Conservation (phyloP, 2,329 filamentous ascomycete species). For the Penicillium paneum region DNA sequence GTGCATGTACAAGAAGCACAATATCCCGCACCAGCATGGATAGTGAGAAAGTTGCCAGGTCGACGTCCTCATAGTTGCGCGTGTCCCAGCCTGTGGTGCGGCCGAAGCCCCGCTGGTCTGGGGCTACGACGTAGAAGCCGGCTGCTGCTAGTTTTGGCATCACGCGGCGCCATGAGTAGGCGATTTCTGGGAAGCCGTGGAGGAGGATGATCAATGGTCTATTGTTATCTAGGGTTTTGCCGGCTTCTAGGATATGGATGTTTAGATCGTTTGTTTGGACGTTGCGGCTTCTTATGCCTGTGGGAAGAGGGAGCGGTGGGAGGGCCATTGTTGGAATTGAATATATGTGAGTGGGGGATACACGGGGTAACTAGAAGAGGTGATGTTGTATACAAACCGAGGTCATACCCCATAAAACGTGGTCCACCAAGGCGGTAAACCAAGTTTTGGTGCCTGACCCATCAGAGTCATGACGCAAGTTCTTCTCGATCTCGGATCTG, state of each 20-base stretch:
- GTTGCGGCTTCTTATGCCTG: slow-evolving; percentile 55
- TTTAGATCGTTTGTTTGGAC: slow-evolving; percentile 59
- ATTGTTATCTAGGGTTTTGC: slow-evolving; percentile 38
- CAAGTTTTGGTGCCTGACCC: slow-evolving; percentile 12
- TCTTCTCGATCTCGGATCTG: slow-evolving; percentile 10
- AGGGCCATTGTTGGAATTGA: slow-evolving; percentile 8
- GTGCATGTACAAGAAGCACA: slow-evolving; percentile 57
- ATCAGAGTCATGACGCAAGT: slow-evolving; percentile 27
- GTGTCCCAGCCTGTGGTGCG: slow-evolving; percentile 61
- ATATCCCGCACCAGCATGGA: slow-evolving; percentile 61
- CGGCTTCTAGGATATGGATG: slow-evolving; percentile 60
- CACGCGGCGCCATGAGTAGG: slow-evolving; percentile 66
- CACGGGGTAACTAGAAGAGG: too few species aligned
- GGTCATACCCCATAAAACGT: neutral
- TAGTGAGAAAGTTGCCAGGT: slow-evolving; percentile 56
- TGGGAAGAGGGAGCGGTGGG: slow-evolving; percentile 53
- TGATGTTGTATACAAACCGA: neutral
- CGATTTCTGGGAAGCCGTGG: slow-evolving; percentile 67
- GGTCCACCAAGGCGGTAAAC: neutral
- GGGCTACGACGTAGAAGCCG: slow-evolving; percentile 64
- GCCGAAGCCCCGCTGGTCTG: slow-evolving; percentile 67
- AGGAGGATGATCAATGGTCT: slow-evolving; percentile 59
- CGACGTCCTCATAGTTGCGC: slow-evolving; percentile 50
- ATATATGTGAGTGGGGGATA: too few species aligned
- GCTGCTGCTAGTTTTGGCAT: slow-evolving; percentile 56